Conservation (phyloP, 2,329 filamentous ascomycete species). For the Xylariaceae sp. region DNA sequence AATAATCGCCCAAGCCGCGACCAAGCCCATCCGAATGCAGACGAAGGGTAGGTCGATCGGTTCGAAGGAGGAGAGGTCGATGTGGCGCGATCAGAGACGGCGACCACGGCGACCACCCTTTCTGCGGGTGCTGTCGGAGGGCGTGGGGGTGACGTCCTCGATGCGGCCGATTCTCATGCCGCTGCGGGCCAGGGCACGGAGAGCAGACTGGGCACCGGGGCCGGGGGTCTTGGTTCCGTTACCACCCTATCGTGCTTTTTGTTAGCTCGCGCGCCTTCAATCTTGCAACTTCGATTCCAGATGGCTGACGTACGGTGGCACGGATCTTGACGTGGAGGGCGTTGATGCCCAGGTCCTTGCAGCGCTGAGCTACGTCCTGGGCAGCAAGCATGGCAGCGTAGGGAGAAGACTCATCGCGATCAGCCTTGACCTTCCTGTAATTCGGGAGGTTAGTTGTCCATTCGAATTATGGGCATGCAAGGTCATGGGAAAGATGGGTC, state of each 20-base stretch:
- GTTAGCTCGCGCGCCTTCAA: conserved; percentile 8
- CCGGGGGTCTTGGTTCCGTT: conserved; percentile 99
- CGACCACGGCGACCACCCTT: conserved; percentile 99
- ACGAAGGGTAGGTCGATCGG: conserved; percentile 27
- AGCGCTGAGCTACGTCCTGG: conserved; percentile 90
- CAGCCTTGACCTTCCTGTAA: conserved; percentile 94
- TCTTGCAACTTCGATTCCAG: neutral
- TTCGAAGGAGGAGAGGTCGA: conserved; percentile 8
- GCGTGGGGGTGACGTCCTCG: conserved; percentile 98
- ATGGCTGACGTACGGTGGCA: conserved; percentile 81
- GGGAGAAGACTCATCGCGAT: conserved; percentile 98
- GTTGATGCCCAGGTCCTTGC: conserved; percentile 68
- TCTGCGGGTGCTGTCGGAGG: conserved; percentile 98
- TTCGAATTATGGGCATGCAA: neutral
- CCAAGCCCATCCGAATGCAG: conserved; percentile 26
- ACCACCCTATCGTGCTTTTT: conserved; percentile 40
- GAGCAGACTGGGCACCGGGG: conserved; percentile 96
- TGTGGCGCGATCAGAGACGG: conserved; percentile 74
- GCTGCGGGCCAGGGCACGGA: conserved; percentile 96
- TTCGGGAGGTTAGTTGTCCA: conserved; percentile 5
- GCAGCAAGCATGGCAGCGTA: conserved; percentile 99
- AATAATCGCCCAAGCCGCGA: conserved; percentile 30
- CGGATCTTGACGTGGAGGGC: conserved; percentile 99
- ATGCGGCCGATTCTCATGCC: conserved; percentile 99
- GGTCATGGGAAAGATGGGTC: neutral